Conservation (phyloP, 2,329 filamentous ascomycete genomes). For the Pseudogymnoascus sp. region DNA sequence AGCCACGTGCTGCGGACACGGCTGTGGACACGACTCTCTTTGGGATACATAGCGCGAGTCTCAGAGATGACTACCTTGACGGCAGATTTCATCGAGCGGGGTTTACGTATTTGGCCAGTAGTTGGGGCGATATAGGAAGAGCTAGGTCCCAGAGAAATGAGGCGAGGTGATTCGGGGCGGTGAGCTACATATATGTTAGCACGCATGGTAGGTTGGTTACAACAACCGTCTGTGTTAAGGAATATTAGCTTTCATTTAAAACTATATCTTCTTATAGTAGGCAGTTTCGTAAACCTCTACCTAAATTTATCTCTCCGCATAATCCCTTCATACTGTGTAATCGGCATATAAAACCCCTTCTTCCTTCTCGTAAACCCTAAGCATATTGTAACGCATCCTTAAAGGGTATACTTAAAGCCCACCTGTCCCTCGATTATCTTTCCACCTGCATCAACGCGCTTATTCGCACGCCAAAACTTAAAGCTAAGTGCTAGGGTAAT, state of each 20-base stretch:
- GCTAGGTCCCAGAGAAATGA: too few relatives aligned
- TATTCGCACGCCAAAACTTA: slow-evolving; percentile 27
- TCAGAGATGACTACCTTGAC: too few relatives aligned
- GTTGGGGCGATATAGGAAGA: too few relatives aligned
- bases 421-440: slow-evolving; percentile 28
- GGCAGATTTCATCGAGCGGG: too few relatives aligned
- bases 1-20: too few relatives aligned
- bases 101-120: too few relatives aligned
- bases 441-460: slow-evolving; percentile 26
- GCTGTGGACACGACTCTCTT: too few relatives aligned
- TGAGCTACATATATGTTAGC: too few relatives aligned
- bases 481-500: slow-evolving; percentile 21
- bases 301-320: neutral
- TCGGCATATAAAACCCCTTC: neutral
- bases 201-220: too few relatives aligned
- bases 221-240: too few relatives aligned
- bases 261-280: neutral
- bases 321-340: neutral
- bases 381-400: neutral
- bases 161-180: too few relatives aligned
- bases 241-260: neutral
- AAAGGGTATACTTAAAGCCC: slow-evolving; percentile 28
- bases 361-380: neutral
- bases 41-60: too few relatives aligned
- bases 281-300: neutral